A percentile compares a stretch with the other conserved stretches of the same genome.
These are phyloP conservation scores for Penicillium ucsense DNA, from an alignment of 495 filamentous ascomycete species.

Conservation along the genomic window DNA sequence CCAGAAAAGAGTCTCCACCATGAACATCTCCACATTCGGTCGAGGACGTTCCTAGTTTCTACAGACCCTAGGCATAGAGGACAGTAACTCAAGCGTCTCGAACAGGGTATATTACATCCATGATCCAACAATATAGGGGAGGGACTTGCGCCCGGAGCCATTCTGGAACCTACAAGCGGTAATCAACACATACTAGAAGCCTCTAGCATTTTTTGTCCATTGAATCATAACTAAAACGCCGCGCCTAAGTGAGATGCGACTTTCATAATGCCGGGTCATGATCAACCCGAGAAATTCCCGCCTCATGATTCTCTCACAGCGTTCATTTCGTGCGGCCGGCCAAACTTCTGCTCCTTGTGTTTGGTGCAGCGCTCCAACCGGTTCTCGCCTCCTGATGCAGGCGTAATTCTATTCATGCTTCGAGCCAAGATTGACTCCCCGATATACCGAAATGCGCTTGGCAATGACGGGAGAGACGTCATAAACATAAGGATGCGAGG, in stretches of 20 bases:
- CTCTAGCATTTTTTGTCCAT: constrained; percentile 27
- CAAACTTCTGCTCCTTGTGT: constrained; percentile 7
- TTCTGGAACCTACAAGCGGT: not conserved
- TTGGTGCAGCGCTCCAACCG: constrained; percentile 8
- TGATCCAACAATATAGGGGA: too few relatives aligned
- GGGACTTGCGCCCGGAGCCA: too few relatives aligned
- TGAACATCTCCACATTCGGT: too few relatives aligned
- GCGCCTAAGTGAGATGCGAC: constrained; percentile 21
- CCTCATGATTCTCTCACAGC: not conserved
- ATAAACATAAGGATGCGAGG: constrained; percentile 3
- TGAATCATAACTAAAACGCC: constrained; percentile 30
- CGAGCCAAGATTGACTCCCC: constrained; percentile 28
- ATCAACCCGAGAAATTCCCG: not conserved
- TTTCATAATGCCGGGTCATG: constrained; percentile 17
- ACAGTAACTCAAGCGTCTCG: too few relatives aligned
- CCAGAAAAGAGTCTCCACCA: too few relatives aligned
- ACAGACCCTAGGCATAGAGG: too few relatives aligned
- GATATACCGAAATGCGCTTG: constrained; percentile 24
- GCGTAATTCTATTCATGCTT: constrained; percentile 13
- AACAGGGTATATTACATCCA: too few relatives aligned
- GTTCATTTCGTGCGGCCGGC: constrained; percentile 11
- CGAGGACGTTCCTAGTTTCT: too few relatives aligned
- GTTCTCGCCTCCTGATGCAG: not conserved
- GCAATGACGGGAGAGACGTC: constrained; percentile 1
- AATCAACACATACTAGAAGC: not conserved